A percentile compares a stretch with the other conserved stretches of the same genome.
Conservation (phyloP, 768 basidiomycete species). For the Trametes coccinea region DNA sequence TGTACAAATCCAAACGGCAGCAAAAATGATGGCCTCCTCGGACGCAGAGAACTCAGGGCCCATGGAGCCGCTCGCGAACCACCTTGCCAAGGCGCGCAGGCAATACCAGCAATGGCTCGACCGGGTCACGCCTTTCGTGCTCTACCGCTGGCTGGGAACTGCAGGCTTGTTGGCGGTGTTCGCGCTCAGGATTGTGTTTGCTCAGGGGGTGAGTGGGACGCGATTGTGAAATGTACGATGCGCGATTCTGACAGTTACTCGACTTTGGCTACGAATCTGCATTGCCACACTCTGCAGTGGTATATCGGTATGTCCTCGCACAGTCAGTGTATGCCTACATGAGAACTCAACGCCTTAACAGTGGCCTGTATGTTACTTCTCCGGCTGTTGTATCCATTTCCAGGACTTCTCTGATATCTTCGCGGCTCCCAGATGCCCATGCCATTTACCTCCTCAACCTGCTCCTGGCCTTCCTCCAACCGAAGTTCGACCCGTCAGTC, state of each 20-base stretch:
- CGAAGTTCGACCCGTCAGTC: conserved; percentile 95
- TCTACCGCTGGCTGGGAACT: conserved; percentile 88
- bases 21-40: conserved; percentile 32
- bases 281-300: conserved; percentile 54
- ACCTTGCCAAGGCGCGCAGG: conserved; percentile 57
- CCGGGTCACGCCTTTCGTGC: conserved; percentile 84
- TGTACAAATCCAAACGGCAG: not conserved
- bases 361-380: conserved; percentile 68
- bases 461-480: conserved; percentile 95
- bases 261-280: no score
- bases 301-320: conserved; percentile 73
- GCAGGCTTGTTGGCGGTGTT: conserved; percentile 72
- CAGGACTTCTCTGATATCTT: not conserved
- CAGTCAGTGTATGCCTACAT: not conserved
- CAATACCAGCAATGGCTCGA: conserved; percentile 90
- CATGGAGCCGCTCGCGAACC: conserved; percentile 32
- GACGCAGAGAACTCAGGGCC: conserved; percentile 27
- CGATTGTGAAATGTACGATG: conserved; percentile 2
- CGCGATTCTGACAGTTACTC: not conserved
- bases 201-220: conserved; percentile 78
- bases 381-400: not conserved
- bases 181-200: conserved; percentile 78
- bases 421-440: conserved; percentile 62
- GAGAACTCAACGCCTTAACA: conserved; percentile 24
- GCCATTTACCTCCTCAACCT: conserved; percentile 97